Conservation (phyloP, 2,329 filamentous ascomycete genomes). For the Apiospora pterosperma region DNA sequence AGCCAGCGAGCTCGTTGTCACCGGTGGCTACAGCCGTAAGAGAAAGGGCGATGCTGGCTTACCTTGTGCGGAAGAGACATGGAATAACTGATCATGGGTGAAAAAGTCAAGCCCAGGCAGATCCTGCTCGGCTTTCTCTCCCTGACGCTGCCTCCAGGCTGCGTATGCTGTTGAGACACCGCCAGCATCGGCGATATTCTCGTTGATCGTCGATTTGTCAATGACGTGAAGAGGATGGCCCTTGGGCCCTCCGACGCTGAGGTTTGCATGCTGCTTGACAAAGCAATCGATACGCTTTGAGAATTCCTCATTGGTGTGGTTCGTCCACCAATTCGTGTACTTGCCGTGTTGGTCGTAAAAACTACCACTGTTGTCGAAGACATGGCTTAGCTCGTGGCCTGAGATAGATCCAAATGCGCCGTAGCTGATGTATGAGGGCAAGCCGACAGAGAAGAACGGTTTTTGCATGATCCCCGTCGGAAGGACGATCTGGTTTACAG, state of each 20-base stretch:
- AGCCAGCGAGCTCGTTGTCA: neutral
- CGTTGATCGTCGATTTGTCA: constrained; percentile 57
- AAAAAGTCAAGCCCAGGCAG: constrained; percentile 56
- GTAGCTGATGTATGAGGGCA: constrained; percentile 54
- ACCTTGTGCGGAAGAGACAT: constrained; percentile 56
- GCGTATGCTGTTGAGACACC: constrained; percentile 57
- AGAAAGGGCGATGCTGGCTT: neutral
- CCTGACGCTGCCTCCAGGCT: constrained; percentile 57
- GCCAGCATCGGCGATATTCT: constrained; percentile 65
- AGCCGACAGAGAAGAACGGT: constrained; percentile 53
- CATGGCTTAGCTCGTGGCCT: constrained; percentile 63
- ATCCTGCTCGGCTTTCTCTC: constrained; percentile 42
- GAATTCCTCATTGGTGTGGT: constrained; percentile 54
- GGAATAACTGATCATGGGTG: constrained; percentile 62
- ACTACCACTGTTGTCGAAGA: constrained; percentile 62
- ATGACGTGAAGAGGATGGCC: constrained; percentile 57
- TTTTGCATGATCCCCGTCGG: constrained; percentile 65
- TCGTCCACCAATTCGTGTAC: constrained; percentile 63
- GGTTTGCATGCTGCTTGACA: constrained; percentile 58
- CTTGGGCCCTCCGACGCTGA: constrained; percentile 51
- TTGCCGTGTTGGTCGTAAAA: constrained; percentile 62
- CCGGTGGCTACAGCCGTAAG: neutral
- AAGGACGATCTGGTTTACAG: constrained; percentile 63
- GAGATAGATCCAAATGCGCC: constrained; percentile 61
- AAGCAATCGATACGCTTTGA: constrained; percentile 58